Evolutionary conservation across 192 early-diverging fungal genomes (phyloP), one percentile per base, ranked within the genome.

Genomic region (Coemansia sp.): DNA sequence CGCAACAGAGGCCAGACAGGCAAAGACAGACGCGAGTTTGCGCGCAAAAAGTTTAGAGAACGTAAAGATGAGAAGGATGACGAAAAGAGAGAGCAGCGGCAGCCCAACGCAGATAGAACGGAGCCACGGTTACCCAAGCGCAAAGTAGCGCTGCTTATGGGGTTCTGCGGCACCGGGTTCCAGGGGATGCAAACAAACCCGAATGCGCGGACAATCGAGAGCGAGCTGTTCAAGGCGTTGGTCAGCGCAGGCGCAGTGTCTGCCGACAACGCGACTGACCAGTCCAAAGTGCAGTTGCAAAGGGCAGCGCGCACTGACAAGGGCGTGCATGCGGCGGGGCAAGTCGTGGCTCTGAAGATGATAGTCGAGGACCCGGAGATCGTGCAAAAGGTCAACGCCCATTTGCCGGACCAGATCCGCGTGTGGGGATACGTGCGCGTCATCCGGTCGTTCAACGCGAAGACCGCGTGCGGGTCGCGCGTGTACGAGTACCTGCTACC

Each of bases 401-500:
- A 82, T n/a, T 73, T 99, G 45, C 94, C 96, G 0, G 87, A 85
- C 20, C 92, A 96, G 69, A 94, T 99, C 42, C 86, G 96, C 13
- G 84, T 92, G 10, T 98, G 92, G 91, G 92, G 87, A 23, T 93
- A 77, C 58, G 87, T 89, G 17, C 84, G 86, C 10, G 86, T 86
- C 0, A 75, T 86, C 32, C 84, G 87, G 42, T 88, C 88, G 17
- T 99, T 99, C 79, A 89, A 97, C 56, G 85, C 95, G 32, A 97
- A 98, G 75, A 92, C 89, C 40, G 76, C 87, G 34, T 97, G 95
- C 67, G 96, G 97, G 66, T 92, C 93, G 2, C 87, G 97, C 2
- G 87, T 95, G 5, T 99, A 99, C 79, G 97, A 99, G 82, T 99
- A 99, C 67, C 80, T 97, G 20, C 66, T 98, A 59, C 97, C 97